phyloP scores from a whole-genome alignment of 108 stramenopile species.

The Skeletonema grethae region DNA sequence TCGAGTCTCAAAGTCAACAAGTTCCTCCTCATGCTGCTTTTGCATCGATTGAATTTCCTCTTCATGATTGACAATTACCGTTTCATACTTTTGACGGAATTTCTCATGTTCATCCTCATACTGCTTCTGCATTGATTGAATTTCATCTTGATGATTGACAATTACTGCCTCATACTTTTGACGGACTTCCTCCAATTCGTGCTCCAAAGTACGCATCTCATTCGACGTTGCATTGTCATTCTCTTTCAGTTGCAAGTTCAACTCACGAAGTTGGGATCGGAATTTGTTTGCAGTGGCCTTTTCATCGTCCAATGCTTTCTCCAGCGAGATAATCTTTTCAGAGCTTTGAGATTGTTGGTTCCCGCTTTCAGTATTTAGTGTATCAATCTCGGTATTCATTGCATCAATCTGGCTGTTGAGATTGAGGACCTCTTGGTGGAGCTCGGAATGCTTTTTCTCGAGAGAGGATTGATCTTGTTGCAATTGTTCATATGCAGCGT shows the following conservation, averaged over 20 bases:
- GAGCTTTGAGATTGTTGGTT: not conserved
- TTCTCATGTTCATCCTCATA: not conserved
- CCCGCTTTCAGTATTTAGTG: slow-evolving; percentile 7
- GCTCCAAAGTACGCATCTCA: not conserved
- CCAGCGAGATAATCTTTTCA: not conserved
- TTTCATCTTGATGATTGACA: slow-evolving; percentile 12
- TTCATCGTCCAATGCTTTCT: slow-evolving; percentile 20
- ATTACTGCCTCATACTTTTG: not conserved
- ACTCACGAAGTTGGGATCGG: slow-evolving; percentile 11
- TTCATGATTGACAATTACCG: slow-evolving; percentile 3
- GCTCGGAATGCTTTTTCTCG: slow-evolving; percentile 5
- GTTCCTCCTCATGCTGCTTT: slow-evolving; percentile 5
- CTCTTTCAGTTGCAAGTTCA: slow-evolving; percentile 23
- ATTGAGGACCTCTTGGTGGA: slow-evolving; percentile 5
- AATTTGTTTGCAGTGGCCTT: slow-evolving; percentile 20
- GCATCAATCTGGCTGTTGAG: slow-evolving; percentile 11
- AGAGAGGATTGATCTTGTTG: not conserved
- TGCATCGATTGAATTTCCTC: slow-evolving; percentile 13
- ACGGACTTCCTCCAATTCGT: not conserved
- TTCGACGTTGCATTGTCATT: slow-evolving; percentile 4
- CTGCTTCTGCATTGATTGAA: slow-evolving; percentile 5
- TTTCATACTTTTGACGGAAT: slow-evolving; percentile 1
- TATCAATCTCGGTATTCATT: slow-evolving; percentile 11
- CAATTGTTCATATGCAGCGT: not conserved
- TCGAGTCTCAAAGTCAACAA: slow-evolving; percentile 13